Base-by-base conservation (phyloP, 2,329 filamentous ascomycete genomes). In the Hansfordia pulvinata region DNA sequence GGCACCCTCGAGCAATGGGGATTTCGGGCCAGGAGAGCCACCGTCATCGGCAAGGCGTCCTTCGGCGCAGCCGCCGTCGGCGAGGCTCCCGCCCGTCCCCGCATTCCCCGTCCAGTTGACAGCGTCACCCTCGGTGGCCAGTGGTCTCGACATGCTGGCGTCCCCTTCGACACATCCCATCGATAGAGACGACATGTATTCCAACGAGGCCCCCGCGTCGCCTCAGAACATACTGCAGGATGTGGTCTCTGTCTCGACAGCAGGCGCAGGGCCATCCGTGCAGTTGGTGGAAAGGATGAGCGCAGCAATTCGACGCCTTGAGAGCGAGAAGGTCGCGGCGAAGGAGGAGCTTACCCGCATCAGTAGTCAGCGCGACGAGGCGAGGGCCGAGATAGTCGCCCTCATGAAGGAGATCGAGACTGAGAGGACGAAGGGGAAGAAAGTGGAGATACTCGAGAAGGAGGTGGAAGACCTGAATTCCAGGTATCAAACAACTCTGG, bases 281-380 rank as follows among this genome's bases (percentile, higher is more conserved):
- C 88, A 96, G 53, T 69, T 98, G 1, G 86, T 98, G 10, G 90
- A 96, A 54, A 73, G 88, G 28, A 93, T 98, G 83, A 92, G 82
- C 44, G 83, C 86, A 3, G 83, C 85, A 0, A 86, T 98, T 23
- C 79, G 90, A 8, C 73, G 88, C 5, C 62, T 98, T 0, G 90
- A 98, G 47, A 83, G 75, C 25, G 90, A 98, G 47, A 93, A 93
- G 46, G 82, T 90, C 2, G 80, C 78, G 2, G 76, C 77, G 10
- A 84, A 80, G 43, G 90, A 98, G 46, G 90, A 98, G 49, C 63
- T 94, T 36, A 62, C 68, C 0, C 66, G 88, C 6, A 68, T 98
- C 11, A 74, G 75, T 5, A 63, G 68, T n/a, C 90, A 98, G 51
- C 69, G 90, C 24, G 90, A 98, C 44, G 85, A 93, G 47, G 84